phyloP scores from a whole-genome alignment of 2,329 filamentous ascomycete genomes.

The Ampelomyces quisqualis region DNA sequence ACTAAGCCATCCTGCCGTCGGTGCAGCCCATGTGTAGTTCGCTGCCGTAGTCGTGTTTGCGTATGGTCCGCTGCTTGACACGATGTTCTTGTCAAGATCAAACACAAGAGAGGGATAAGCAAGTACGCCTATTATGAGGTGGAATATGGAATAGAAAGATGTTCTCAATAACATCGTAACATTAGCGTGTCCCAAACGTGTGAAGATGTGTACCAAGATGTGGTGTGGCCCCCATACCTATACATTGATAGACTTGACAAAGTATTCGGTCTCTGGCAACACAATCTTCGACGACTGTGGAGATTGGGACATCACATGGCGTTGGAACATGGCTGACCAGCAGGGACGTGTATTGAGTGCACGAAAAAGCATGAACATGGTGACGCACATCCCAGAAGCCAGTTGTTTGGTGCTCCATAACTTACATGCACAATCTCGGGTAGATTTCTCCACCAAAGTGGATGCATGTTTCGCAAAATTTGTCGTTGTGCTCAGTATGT shows the following conservation, averaged over 20 bases:
- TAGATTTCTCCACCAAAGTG: not conserved
- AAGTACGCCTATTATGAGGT: not conserved
- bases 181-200: not conserved
- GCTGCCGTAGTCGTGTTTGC: not conserved
- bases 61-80: not conserved
- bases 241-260: not conserved
- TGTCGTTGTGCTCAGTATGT: too few species aligned
- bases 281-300: too few species aligned
- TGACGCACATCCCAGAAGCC: not conserved
- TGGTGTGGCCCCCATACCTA: not conserved
- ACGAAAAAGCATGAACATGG: not conserved
- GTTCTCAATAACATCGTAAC: not conserved
- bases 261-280: not conserved
- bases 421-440: not conserved
- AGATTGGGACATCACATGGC: not conserved
- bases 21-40: conserved; percentile 7
- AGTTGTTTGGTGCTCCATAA: not conserved
- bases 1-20: conserved; percentile 31
- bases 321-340: conserved; percentile 1
- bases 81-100: not conserved
- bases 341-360: not conserved
- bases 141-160: not conserved
- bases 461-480: conserved; percentile 3
- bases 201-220: not conserved
- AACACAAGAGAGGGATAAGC: not conserved